Evolutionary conservation across 768 basidiomycete species (phyloP), one percentile per base, ranked within the genome.

Genomic region (Podaxis pistillaris): DNA sequence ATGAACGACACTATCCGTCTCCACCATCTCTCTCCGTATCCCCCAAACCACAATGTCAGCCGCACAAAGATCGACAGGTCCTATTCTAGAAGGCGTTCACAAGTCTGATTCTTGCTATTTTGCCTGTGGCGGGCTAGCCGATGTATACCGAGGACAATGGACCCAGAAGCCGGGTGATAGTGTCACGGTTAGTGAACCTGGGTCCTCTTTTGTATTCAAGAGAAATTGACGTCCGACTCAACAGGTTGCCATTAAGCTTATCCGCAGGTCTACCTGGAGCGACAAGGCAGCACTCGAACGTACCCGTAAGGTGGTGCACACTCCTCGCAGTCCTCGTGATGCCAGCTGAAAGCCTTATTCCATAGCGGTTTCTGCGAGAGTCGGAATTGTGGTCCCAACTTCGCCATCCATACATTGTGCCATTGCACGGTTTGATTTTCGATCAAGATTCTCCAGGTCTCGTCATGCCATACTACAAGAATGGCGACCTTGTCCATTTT

Each of bases 351-450:
- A 44, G 3, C 17, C 33, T 15, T 19, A n/a, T 26, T 9, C 17
- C 33, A 30, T 38, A 68, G 67, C 56, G 58, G 38, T 55, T 68
- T 11, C 26, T 63, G 15, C 58, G 63, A 55, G 67, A 68, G 50
- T 63, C 57, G 1, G 41, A 56, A 13, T 55, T 66, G 24, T 65
- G 65, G 65, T 47, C 46, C 28, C 44, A 54, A 24, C 54, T 66
- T 17, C 17, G 63, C 15, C 28, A 28, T 28, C 65, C 64, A 9
- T 26, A 61, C 37, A 58, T 66, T 8, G 58, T 56, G 15, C 67
- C 67, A n/a, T 65, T 68, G 56, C 56, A 66, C 37, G 65, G 67
- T 12, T 49, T 68, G 3, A 63, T 62, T 24, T 63, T 64, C 19
- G 65, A 66, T 51, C 60, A 28, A 44, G 64, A 60, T n/a, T 60